phyloP scores from a whole-genome alignment of 192 early-diverging fungal genomes.

The Jimgerdemannia lactiflua region DNA sequence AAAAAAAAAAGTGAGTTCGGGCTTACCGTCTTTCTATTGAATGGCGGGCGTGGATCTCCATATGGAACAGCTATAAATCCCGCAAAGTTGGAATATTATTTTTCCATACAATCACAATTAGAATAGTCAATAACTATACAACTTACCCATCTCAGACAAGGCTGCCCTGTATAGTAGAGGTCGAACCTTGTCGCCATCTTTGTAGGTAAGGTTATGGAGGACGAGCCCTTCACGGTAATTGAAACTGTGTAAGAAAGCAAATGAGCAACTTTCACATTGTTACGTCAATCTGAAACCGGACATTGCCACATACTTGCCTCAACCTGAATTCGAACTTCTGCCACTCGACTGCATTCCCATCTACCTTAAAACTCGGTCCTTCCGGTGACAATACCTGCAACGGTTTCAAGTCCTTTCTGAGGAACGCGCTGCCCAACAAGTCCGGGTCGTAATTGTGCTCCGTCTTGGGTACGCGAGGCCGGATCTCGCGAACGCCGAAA shows the following conservation, averaged over 20 bases:
- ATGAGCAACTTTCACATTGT: background rate
- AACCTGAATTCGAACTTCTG: slow-evolving; percentile 20
- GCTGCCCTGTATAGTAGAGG: slow-evolving; percentile 2
- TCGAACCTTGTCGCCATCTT: slow-evolving; percentile 9
- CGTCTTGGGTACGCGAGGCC: slow-evolving; percentile 29
- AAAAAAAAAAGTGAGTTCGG: too few species aligned
- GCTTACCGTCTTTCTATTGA: too few species aligned
- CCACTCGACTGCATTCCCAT: slow-evolving; percentile 36
- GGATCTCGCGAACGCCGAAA: background rate
- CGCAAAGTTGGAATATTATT: background rate
- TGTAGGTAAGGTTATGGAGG: slow-evolving; percentile 1
- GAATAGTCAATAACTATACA: background rate
- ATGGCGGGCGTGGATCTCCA: background rate
- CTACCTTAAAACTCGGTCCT: slow-evolving; percentile 32
- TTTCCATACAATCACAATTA: background rate
- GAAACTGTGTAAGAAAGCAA: background rate
- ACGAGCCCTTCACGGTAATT: slow-evolving; percentile 10
- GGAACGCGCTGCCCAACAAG: slow-evolving; percentile 30
- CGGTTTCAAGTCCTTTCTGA: slow-evolving; percentile 35
- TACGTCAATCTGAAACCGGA: background rate
- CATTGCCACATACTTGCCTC: background rate
- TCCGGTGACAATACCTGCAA: slow-evolving; percentile 30
- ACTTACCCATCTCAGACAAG: background rate
- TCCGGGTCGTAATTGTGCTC: slow-evolving; percentile 34
- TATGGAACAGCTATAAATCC: background rate